A percentile compares a stretch with the other conserved stretches of the same genome.
Conservation (phyloP, 1,284 basidiomycete genomes). For the Pisolithus thermaeus region DNA sequence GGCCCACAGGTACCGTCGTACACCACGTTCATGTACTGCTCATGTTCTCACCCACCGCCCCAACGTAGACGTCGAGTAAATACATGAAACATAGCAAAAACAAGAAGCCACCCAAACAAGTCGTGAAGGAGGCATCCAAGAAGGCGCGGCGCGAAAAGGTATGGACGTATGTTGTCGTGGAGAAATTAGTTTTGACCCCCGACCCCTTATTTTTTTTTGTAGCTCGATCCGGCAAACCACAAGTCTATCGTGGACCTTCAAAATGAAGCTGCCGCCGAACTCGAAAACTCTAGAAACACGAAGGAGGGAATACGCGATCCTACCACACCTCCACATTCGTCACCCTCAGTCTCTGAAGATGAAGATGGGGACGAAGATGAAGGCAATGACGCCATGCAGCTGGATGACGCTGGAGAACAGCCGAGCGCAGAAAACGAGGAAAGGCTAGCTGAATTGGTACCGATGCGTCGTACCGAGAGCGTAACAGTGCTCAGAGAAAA, state of each 20-base stretch:
- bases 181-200: background rate
- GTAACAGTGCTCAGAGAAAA: conserved; percentile 74
- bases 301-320: conserved; percentile 48
- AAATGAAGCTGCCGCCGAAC: conserved; percentile 38
- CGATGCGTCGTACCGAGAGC: conserved; percentile 63
- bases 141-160: conserved; percentile 85
- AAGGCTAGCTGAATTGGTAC: conserved; percentile 34
- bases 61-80: conserved; percentile 53
- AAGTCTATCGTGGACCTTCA: conserved; percentile 78
- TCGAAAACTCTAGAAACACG: conserved; percentile 12
- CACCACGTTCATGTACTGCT: background rate
- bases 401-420: conserved; percentile 22
- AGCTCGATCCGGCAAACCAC: conserved; percentile 90
- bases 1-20: conserved; percentile 9
- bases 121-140: conserved; percentile 80
- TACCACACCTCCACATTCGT: conserved; percentile 21
- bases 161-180: background rate
- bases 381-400: conserved; percentile 20
- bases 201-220: background rate
- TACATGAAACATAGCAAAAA: conserved; percentile 90
- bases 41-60: background rate
- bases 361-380: conserved; percentile 25
- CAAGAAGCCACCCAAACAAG: conserved; percentile 74
- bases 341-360: conserved; percentile 26
- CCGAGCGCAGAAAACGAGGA: conserved; percentile 25